Conservation (phyloP, 2,329 filamentous ascomycete genomes). For the Hypoxylon sp. region DNA sequence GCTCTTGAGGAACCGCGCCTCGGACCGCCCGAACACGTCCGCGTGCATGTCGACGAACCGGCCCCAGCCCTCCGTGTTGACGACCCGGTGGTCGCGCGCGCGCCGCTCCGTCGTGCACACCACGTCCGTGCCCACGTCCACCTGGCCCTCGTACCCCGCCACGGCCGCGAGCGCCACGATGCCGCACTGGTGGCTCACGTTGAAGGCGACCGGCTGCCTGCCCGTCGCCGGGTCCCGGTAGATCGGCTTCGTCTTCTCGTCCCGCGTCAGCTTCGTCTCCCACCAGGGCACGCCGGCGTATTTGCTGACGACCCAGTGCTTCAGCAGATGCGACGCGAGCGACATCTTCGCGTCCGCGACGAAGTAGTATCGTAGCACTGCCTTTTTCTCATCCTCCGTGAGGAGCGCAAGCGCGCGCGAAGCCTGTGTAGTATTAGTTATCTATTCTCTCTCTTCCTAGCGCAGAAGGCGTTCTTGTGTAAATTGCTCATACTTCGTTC, state of each 20-base stretch:
- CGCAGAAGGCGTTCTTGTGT: neutral
- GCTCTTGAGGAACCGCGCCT: constrained; percentile 72
- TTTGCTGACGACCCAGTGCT: constrained; percentile 75
- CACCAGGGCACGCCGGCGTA: constrained; percentile 71
- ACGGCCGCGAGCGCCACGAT: constrained; percentile 76
- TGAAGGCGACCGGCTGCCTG: constrained; percentile 71
- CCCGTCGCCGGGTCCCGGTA: constrained; percentile 63
- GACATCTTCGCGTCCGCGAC: constrained; percentile 80
- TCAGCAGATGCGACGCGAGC: constrained; percentile 78
- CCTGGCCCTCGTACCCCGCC: constrained; percentile 50
- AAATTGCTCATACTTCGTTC: constrained; percentile 56
- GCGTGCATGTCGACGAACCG: constrained; percentile 78
- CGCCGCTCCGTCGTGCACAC: constrained; percentile 79
- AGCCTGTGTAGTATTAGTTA: constrained; percentile 57
- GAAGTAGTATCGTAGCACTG: constrained; percentile 72
- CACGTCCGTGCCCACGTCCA: constrained; percentile 78
- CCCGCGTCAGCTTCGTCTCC: constrained; percentile 67
- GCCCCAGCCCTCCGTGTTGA: constrained; percentile 69
- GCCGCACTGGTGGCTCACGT: constrained; percentile 83
- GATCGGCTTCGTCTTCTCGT: constrained; percentile 67
- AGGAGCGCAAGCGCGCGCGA: constrained; percentile 66
- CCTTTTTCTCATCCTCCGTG: constrained; percentile 65
- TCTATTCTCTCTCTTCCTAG: constrained; percentile 3
- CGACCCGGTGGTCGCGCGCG: constrained; percentile 68
- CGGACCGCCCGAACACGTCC: constrained; percentile 74